Conservation (phyloP, 495 filamentous ascomycete species). For the Neurospora sp. region DNA sequence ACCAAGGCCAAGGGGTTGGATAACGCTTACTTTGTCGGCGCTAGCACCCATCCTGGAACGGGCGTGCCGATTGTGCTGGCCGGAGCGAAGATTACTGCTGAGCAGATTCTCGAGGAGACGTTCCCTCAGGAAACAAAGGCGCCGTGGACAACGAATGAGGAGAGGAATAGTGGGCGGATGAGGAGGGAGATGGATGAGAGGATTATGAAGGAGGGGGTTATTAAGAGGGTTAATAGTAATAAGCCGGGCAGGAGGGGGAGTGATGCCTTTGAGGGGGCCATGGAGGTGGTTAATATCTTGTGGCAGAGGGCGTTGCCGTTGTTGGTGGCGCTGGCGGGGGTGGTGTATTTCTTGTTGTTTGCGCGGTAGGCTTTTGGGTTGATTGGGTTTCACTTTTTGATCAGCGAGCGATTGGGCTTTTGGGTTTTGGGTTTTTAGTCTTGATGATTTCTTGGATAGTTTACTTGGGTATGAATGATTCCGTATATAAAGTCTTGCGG, state of each 20-base stretch:
- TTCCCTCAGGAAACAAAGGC: constrained; percentile 28
- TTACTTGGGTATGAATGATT: background rate
- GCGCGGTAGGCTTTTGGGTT: background rate
- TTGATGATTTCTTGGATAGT: background rate
- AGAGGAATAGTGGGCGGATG: background rate
- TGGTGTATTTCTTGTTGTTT: background rate
- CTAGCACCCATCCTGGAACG: constrained; percentile 60
- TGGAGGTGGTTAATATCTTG: background rate
- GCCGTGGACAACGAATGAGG: background rate
- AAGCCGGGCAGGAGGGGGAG: background rate
- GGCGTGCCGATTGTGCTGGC: constrained; percentile 61
- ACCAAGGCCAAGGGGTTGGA: constrained; percentile 41
- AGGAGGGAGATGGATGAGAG: background rate
- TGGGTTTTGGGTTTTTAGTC: background rate
- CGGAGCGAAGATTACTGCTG: constrained; percentile 49
- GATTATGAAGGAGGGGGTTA: background rate
- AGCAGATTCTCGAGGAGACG: constrained; percentile 42
- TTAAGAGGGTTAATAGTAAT: background rate
- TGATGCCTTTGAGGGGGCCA: background rate
- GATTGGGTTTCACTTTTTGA: background rate
- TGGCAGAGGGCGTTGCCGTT: background rate
- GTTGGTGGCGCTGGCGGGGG: background rate
- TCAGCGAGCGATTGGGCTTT: background rate
- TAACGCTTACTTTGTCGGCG: constrained; percentile 55
- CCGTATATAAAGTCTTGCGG: background rate